Percentiles rank a stretch among this genome's conserved stretches.
Conservation (phyloP, 2,329 filamentous ascomycete genomes). For the Fusarium continuum region DNA sequence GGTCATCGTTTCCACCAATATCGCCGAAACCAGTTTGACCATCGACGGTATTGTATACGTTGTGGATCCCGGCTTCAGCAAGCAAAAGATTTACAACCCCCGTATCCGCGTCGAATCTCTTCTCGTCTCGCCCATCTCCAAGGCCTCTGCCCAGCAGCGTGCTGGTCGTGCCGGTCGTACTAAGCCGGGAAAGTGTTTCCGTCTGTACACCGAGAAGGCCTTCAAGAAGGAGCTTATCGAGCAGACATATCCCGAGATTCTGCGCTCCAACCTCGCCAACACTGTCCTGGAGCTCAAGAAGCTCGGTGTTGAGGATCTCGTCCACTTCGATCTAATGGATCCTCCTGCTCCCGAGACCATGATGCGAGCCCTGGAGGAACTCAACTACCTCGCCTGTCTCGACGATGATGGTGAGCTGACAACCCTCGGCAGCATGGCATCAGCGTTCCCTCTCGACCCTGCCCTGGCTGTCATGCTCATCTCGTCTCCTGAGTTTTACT, state of each 20-base stretch:
- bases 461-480: constrained; percentile 97
- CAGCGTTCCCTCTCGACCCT: constrained; percentile 94
- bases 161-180: constrained; percentile 99
- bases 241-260: constrained; percentile 94
- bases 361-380: constrained; percentile 96
- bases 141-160: constrained; percentile 95
- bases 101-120: constrained; percentile 95
- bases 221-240: constrained; percentile 99
- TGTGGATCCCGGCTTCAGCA: constrained; percentile 98
- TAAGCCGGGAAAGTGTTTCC: constrained; percentile 96
- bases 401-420: constrained; percentile 97
- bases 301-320: constrained; percentile 91
- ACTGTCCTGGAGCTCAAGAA: constrained; percentile 98
- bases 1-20: constrained; percentile 94
- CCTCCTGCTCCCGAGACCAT: constrained; percentile 97
- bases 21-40: constrained; percentile 95
- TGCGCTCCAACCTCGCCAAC: constrained; percentile 92
- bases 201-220: constrained; percentile 91
- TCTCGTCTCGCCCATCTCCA: constrained; percentile 97
- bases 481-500: constrained; percentile 96
- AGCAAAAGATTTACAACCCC: constrained; percentile 99
- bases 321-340: constrained; percentile 99
- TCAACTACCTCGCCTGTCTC: constrained; percentile 96
- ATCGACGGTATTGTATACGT: constrained; percentile 99
- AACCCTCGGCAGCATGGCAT: constrained; percentile 82